Evolutionary conservation across 345 rosid species (phyloP).

Genomic region (Gossypium sturtianum): DNA sequence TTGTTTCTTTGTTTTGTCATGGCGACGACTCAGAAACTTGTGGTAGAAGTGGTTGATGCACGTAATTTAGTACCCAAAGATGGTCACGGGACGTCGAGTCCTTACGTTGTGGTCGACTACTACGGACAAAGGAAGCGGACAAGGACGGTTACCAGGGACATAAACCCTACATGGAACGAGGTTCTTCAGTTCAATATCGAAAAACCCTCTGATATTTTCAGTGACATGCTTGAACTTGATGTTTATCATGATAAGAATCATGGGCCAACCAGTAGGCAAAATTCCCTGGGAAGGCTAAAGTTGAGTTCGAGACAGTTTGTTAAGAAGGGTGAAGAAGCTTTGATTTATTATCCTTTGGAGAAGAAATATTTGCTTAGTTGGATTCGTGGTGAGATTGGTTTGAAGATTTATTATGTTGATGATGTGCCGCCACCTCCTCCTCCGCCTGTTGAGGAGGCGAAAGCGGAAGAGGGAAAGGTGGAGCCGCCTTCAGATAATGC

Average conservation of each 20-base stretch:
- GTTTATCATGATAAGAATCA: slow-evolving; percentile 63
- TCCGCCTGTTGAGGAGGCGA: slow-evolving; percentile 19
- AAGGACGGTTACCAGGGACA: slow-evolving; percentile 44
- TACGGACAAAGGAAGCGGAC: slow-evolving; percentile 74
- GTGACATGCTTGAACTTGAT: slow-evolving; percentile 63
- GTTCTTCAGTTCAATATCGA: slow-evolving; percentile 58
- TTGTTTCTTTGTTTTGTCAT: slow-evolving; percentile 17
- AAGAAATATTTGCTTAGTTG: slow-evolving; percentile 52
- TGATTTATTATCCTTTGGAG: slow-evolving; percentile 65
- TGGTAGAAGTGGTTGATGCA: slow-evolving; percentile 85
- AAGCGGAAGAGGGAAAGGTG: slow-evolving; percentile 22
- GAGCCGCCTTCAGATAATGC: slow-evolving; percentile 7
- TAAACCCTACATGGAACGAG: slow-evolving; percentile 77
- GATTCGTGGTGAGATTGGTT: slow-evolving; percentile 73
- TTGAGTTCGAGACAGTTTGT: slow-evolving; percentile 68
- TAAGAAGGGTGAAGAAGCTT: slow-evolving; percentile 75
- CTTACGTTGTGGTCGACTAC: slow-evolving; percentile 70
- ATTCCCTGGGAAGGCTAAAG: slow-evolving; percentile 60
- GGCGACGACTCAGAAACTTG: slow-evolving; percentile 44
- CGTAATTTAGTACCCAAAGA: slow-evolving; percentile 60
- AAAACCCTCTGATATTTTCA: slow-evolving; percentile 51
- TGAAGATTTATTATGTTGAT: slow-evolving; percentile 58
- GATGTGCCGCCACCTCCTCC: slow-evolving; percentile 27
- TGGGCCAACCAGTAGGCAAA: slow-evolving; percentile 64
- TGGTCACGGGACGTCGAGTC: slow-evolving; percentile 87